Evolutionary conservation across 495 filamentous ascomycete genomes (phyloP), one percentile per base, ranked within the genome.

Genomic region (Pseudevernia furfuracea): DNA sequence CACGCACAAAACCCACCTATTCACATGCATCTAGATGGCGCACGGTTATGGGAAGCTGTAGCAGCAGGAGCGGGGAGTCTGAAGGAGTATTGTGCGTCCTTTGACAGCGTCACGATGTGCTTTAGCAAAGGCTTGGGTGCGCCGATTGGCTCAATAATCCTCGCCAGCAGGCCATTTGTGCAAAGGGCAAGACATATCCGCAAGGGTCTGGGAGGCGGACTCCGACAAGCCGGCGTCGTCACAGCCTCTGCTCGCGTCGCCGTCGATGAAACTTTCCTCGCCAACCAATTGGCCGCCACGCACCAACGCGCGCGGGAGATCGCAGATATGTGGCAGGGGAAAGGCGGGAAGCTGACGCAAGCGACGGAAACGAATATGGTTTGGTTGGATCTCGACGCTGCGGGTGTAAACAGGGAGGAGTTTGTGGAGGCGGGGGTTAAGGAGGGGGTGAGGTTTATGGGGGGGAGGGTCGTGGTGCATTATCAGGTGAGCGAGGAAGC

Each of bases 51-150:
- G 89, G 87, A 92, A 66, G 88, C 86, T 1, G 83, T 84, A 6
- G 82, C 80, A 1, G 78, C 85, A 0, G 81, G 81, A 1, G 84
- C 83, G 4, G 67, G 64, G 4, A 12, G 74, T 44, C 72, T 97
- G 36, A 64, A 80, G 5, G 89, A 91, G 4, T 96, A 85, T 67
- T 78, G 86, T 14, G 79, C 72, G 23, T 80, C 86, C 59, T 91
- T 94, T 68, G 93, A 97, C 69, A 92, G 86, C 58, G 78, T 94
- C 1, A 88, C 81, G 62, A 78, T 96, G 15, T 96, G 91, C 73
- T 93, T 97, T 70, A 88, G 85, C 34, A 97, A 97, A 75, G 89
- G 91, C 0, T 78, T 97, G 0, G 93, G 93, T 0, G 93, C 93
- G 0, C 93, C 93, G 0, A 85, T 96, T 58, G 93, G 93, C 1